phyloP scores from a whole-genome alignment of 2,329 filamentous ascomycete species.

The Sporothrix globosa region DNA sequence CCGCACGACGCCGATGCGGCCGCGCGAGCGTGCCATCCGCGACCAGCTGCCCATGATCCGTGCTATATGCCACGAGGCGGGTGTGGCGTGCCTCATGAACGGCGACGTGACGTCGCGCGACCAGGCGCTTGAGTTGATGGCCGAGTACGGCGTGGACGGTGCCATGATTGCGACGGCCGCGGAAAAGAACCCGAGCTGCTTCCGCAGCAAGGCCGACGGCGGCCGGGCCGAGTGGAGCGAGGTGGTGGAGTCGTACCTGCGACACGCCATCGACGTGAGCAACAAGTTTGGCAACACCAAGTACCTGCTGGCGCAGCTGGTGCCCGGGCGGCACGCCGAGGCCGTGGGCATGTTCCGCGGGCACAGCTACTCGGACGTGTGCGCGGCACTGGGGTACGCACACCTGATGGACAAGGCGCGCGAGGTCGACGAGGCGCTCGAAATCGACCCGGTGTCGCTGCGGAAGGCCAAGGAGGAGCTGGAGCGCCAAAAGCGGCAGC shows the following conservation, averaged over 20 bases:
- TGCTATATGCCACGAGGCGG: constrained; percentile 76
- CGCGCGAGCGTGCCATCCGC: constrained; percentile 82
- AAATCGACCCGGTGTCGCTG: constrained; percentile 53
- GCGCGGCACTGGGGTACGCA: constrained; percentile 66
- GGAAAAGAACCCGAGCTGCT: constrained; percentile 88
- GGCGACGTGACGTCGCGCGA: constrained; percentile 81
- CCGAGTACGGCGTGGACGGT: constrained; percentile 84
- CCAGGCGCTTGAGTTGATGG: constrained; percentile 69
- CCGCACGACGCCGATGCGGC: constrained; percentile 93
- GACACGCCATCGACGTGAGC: constrained; percentile 71
- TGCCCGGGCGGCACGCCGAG: constrained; percentile 73
- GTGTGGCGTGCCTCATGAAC: constrained; percentile 94
- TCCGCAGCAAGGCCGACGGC: constrained; percentile 69
- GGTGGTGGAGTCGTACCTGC: constrained; percentile 75
- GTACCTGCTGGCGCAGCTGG: constrained; percentile 80
- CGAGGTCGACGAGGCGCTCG: constrained; percentile 66
- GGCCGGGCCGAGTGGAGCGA: constrained; percentile 75
- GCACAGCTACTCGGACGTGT: constrained; percentile 72
- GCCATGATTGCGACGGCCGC: constrained; percentile 97
- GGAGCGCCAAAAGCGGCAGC: constrained; percentile 29
- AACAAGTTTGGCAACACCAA: constrained; percentile 95
- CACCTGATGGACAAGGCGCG: constrained; percentile 63
- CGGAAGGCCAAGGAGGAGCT: constrained; percentile 47
- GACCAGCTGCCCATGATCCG: constrained; percentile 84
- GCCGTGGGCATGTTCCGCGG: constrained; percentile 65